phyloP scores from a whole-genome alignment of 192 early-diverging fungal species.

The Linnemannia exigua region DNA sequence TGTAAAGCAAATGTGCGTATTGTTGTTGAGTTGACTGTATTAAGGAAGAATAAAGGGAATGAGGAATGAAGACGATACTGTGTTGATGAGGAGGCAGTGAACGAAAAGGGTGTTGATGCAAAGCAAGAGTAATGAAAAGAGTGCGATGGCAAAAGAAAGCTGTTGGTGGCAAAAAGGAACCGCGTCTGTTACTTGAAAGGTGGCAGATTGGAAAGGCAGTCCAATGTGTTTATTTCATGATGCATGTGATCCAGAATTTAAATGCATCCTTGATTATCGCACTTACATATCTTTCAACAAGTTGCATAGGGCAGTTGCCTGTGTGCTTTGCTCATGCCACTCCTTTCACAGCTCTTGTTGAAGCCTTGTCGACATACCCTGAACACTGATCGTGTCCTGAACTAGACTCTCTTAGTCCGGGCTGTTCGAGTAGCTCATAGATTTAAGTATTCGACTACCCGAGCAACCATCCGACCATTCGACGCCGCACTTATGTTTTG shows the following conservation, averaged over 20 bases:
- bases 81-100: neutral
- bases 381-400: neutral
- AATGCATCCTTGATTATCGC: too few relatives aligned
- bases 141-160: neutral
- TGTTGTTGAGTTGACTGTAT: neutral
- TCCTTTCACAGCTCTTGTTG: too few relatives aligned
- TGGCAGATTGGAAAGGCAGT: neutral
- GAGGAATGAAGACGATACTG: neutral
- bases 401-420: neutral
- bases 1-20: neutral
- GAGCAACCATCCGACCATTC: neutral
- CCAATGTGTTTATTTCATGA: neutral
- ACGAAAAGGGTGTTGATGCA: neutral
- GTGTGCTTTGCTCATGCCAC: too few relatives aligned
- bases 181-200: neutral
- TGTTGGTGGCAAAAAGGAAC: constrained; percentile 1
- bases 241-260: neutral
- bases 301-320: too few relatives aligned
- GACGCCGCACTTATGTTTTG: neutral
- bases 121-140: neutral
- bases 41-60: neutral
- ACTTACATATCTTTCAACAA: too few relatives aligned
- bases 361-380: neutral
- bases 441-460: neutral
- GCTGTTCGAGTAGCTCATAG: neutral